phyloP scores from a whole-genome alignment of 2,329 filamentous ascomycete species.

The Ceratocystiopsis brevicomis region DNA sequence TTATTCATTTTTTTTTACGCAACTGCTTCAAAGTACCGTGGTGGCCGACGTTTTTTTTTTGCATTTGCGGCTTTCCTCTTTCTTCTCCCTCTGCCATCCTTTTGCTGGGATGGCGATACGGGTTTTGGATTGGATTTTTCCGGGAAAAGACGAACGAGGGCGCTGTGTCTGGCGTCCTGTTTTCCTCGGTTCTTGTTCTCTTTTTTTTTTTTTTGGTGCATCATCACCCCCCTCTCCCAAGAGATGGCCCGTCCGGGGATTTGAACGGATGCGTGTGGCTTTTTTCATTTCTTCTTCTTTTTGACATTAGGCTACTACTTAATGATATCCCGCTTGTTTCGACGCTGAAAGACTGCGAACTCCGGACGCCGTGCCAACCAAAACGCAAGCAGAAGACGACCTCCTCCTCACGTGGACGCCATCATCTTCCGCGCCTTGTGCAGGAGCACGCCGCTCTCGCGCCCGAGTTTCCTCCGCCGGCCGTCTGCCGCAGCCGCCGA shows the following conservation, averaged over 20 bases:
- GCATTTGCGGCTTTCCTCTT: no score
- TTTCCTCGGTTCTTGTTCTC: neutral
- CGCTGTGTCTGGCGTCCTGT: no score
- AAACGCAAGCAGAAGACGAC: neutral
- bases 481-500: neutral
- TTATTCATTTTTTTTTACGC: neutral
- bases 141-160: no score
- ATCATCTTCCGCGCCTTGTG: slow-evolving; percentile 63
- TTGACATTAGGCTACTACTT: slow-evolving; percentile 13
- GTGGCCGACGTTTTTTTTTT: neutral
- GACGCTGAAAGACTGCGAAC: neutral
- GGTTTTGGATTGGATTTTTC: no score
- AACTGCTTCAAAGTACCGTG: neutral
- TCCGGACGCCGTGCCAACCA: no score
- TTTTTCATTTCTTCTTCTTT: neutral
- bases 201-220: slow-evolving; percentile 9
- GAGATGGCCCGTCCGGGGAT: no score
- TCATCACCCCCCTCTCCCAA: no score
- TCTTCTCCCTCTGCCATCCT: neutral
- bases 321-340: slow-evolving; percentile 15
- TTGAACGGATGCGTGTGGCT: neutral
- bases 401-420: slow-evolving; percentile 11
- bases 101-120: no score
- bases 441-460: slow-evolving; percentile 60
- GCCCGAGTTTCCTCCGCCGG: slow-evolving; percentile 53